Conservation (phyloP, 2,329 filamentous ascomycete species). For the Rutstroemia sydowiana region DNA sequence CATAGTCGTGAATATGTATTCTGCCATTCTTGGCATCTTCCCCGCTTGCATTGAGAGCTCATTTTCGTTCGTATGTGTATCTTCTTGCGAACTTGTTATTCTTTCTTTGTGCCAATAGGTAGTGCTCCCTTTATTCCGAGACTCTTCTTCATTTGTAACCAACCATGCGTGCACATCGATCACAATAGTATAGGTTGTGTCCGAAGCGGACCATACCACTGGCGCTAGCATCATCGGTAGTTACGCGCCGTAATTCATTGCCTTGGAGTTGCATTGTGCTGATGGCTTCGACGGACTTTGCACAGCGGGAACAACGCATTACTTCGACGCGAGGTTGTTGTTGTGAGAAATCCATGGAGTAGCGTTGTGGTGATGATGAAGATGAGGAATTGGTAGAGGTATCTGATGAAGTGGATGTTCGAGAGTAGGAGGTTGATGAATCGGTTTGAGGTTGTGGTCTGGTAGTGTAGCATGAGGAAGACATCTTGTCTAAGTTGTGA, state of each 20-base stretch:
- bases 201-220: slow-evolving; percentile 59
- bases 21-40: too few relatives aligned
- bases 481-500: neutral
- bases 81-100: too few relatives aligned
- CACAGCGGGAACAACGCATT: slow-evolving; percentile 56
- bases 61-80: too few relatives aligned
- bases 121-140: too few relatives aligned
- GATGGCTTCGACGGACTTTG: slow-evolving; percentile 52
- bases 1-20: too few relatives aligned
- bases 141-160: slow-evolving; percentile 48
- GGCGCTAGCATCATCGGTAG: slow-evolving; percentile 48
- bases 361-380: slow-evolving; percentile 9
- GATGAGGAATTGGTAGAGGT: slow-evolving; percentile 17
- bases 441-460: slow-evolving; percentile 12
- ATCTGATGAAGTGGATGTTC: slow-evolving; percentile 17
- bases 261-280: slow-evolving; percentile 27
- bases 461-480: slow-evolving; percentile 1
- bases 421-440: neutral
- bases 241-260: slow-evolving; percentile 16
- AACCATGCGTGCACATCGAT: slow-evolving; percentile 54
- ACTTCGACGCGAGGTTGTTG: slow-evolving; percentile 40
- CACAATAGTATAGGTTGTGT: slow-evolving; percentile 60
- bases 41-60: too few relatives aligned
- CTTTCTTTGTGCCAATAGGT: too few relatives aligned
- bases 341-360: slow-evolving; percentile 14